Conservation (phyloP, 2,329 filamentous ascomycete species). For the Aureobasidium sp. region DNA sequence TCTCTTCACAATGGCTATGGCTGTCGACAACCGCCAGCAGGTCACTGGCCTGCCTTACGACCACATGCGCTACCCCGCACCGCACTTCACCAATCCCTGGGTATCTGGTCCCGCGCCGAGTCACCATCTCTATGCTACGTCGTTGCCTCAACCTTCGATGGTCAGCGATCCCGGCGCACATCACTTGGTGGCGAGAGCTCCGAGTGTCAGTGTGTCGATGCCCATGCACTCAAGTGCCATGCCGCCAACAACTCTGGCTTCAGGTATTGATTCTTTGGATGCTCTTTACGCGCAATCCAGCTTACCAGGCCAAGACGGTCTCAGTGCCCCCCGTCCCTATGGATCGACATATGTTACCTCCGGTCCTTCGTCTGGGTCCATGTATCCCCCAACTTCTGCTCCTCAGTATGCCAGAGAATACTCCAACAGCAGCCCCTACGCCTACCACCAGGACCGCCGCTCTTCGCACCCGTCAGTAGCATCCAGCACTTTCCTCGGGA, state of each 20-base stretch:
- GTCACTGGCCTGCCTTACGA: constrained; percentile 77
- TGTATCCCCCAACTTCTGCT: constrained; percentile 60
- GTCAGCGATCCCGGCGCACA: constrained; percentile 52
- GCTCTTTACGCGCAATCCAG: constrained; percentile 55
- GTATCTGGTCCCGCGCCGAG: constrained; percentile 52
- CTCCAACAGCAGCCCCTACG: constrained; percentile 44
- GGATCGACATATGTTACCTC: constrained; percentile 67
- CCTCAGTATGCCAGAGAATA: constrained; percentile 75
- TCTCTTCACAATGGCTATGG: constrained; percentile 70
- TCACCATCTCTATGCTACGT: constrained; percentile 58
- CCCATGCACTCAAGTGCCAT: constrained; percentile 67
- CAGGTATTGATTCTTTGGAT: constrained; percentile 58
- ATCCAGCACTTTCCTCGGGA: constrained; percentile 46
- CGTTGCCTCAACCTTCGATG: constrained; percentile 55
- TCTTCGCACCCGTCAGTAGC: constrained; percentile 78
- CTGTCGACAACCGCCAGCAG: constrained; percentile 80
- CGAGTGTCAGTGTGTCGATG: constrained; percentile 55
- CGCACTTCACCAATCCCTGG: constrained; percentile 92
- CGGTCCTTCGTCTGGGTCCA: constrained; percentile 60
- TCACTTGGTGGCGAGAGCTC: constrained; percentile 51
- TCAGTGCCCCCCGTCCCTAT: constrained; percentile 61
- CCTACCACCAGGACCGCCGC: constrained; percentile 57
- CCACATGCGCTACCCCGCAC: constrained; percentile 62
- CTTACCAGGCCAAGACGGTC: constrained; percentile 68
- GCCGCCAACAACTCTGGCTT: constrained; percentile 63